Percentiles rank a stretch among this genome's conserved stretches.
phyloP scores from a whole-genome alignment of 148 eudicot species.

The Rhododendron molle region DNA sequence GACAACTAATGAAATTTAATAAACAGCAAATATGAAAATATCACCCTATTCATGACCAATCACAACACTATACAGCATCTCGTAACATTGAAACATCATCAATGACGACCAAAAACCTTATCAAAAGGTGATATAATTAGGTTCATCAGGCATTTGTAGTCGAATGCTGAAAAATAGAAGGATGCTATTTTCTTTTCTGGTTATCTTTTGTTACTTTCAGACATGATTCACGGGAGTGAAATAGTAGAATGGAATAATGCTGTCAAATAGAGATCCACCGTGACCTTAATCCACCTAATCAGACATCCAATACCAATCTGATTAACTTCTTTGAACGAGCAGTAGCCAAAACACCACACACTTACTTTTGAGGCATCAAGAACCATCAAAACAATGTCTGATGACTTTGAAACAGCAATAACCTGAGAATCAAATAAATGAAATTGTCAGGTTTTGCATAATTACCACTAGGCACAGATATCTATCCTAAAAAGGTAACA shows the following conservation, averaged over 20 bases:
- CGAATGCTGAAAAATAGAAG: background rate
- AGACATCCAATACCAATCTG: background rate
- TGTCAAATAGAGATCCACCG: background rate
- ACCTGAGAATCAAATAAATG: conserved; percentile 60
- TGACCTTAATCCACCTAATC: background rate
- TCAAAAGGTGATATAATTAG: background rate
- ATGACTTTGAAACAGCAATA: conserved; percentile 98
- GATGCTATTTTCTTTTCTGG: background rate
- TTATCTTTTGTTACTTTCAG: background rate
- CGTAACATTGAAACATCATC: background rate
- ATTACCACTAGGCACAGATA: background rate
- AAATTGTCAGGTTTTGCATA: conserved; percentile 6
- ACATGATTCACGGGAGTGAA: background rate
- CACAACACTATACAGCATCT: background rate
- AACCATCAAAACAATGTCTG: conserved; percentile 98
- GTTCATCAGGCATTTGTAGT: background rate
- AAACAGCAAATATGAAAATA: background rate
- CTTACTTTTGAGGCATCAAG: conserved; percentile 99
- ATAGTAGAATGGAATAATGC: background rate
- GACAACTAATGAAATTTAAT: background rate
- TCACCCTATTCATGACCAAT: background rate
- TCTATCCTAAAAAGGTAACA: background rate
- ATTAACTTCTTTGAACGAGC: background rate
- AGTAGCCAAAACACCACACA: background rate
- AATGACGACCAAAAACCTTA: background rate